These are phyloP conservation scores for Candida pseudoglaebosa DNA, from an alignment of 805 yeast genomes.

Conservation along the genomic window DNA sequence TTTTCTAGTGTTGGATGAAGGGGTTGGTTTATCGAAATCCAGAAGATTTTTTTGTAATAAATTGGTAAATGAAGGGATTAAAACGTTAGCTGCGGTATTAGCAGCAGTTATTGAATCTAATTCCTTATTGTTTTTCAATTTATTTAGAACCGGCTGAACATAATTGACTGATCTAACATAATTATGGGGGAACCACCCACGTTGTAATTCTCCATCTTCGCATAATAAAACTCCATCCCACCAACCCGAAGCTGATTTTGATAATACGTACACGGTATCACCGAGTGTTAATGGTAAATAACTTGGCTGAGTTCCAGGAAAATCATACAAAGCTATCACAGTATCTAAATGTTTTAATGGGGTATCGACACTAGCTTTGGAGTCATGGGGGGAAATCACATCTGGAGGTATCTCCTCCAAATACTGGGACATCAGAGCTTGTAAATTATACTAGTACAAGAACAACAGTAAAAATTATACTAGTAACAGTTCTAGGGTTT, in stretches of 20 bases:
- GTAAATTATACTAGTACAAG: too few relatives aligned
- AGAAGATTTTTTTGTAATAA: conserved; percentile 32
- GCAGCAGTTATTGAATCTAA: conserved; percentile 43
- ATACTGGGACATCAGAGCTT: conserved; percentile 18
- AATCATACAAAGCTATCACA: conserved; percentile 56
- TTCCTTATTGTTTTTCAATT: conserved; percentile 36
- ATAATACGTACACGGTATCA: conserved; percentile 66
- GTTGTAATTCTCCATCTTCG: conserved; percentile 35
- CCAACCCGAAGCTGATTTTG: conserved; percentile 68
- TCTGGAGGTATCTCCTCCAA: conserved; percentile 41
- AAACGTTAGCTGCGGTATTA: conserved; percentile 43
- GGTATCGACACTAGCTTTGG: conserved; percentile 15
- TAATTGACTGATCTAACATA: conserved; percentile 49
- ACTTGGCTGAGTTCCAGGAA: conserved; percentile 48
- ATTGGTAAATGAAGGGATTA: conserved; percentile 38
- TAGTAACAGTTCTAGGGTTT: too few relatives aligned
- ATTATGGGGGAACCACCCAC: conserved; percentile 87
- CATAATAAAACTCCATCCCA: conserved; percentile 70
- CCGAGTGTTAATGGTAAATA: conserved; percentile 56
- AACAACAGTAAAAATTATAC: too few relatives aligned
- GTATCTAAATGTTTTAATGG: conserved; percentile 47
- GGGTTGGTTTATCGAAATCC: conserved; percentile 29
- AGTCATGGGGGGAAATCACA: conserved; percentile 28
- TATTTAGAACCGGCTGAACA: conserved; percentile 37
- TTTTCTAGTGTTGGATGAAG: conserved; percentile 38